These are phyloP conservation scores for Tuctoria greenei DNA, from an alignment of 176 grass and related monocot species.

Conservation along the genomic window DNA sequence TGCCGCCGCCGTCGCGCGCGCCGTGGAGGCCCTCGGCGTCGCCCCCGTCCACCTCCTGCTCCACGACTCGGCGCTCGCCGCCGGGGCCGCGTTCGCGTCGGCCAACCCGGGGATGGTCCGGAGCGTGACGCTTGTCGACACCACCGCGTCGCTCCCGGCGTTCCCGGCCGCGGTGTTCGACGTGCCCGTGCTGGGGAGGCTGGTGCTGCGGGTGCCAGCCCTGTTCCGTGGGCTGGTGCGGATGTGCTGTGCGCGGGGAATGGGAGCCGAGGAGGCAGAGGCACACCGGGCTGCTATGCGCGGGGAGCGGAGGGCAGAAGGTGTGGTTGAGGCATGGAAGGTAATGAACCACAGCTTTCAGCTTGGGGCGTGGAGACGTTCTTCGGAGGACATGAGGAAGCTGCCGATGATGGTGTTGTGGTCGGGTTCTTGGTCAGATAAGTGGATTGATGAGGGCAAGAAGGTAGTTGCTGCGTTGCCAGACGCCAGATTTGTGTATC, in stretches of 20 bases:
- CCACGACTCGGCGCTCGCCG: slow-evolving; percentile 62
- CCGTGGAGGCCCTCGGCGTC: slow-evolving; percentile 51
- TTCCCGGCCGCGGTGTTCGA: slow-evolving; percentile 68
- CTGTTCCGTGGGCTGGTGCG: slow-evolving; percentile 58
- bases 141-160: slow-evolving; percentile 46
- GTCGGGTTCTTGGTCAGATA: slow-evolving; percentile 81
- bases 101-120: slow-evolving; percentile 38
- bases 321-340: slow-evolving; percentile 57
- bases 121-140: slow-evolving; percentile 70
- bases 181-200: slow-evolving; percentile 48
- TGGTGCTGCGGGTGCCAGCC: slow-evolving; percentile 55
- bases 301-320: slow-evolving; percentile 41
- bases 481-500: slow-evolving; percentile 57
- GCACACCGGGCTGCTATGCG: slow-evolving; percentile 52
- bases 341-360: slow-evolving; percentile 79
- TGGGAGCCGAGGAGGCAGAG: slow-evolving; percentile 40
- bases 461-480: slow-evolving; percentile 46
- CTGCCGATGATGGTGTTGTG: slow-evolving; percentile 66
- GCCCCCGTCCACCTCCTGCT: slow-evolving; percentile 67
- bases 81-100: slow-evolving; percentile 51
- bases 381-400: slow-evolving; percentile 43
- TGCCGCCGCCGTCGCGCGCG: slow-evolving; percentile 37
- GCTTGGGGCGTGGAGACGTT: slow-evolving; percentile 59
- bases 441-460: slow-evolving; percentile 83
- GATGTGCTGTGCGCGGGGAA: slow-evolving; percentile 62